A percentile compares a stretch with the other conserved stretches of the same genome.
Conservation (phyloP, 768 basidiomycete genomes). For the Serendipita indica region DNA sequence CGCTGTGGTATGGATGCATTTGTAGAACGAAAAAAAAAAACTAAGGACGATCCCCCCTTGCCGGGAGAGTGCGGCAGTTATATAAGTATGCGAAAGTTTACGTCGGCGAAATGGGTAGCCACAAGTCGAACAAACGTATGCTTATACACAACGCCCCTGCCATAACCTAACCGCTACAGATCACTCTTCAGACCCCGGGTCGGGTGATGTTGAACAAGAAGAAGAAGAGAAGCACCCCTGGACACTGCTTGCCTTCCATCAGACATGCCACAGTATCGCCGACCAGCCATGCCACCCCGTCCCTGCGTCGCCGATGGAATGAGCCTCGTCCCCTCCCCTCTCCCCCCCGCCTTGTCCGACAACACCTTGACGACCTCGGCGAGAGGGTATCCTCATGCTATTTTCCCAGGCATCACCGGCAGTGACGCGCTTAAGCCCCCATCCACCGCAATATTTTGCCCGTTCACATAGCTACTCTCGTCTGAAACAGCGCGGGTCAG, state of each 20-base stretch:
- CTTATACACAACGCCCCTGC: not conserved
- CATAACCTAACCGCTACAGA: not conserved
- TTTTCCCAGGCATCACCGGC: conserved; percentile 60
- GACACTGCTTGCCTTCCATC: no score
- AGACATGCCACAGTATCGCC: not conserved
- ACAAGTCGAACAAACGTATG: not conserved
- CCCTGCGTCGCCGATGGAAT: no score
- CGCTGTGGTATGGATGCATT: no score
- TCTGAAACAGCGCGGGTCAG: conserved; percentile 29
- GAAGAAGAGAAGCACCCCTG: not conserved
- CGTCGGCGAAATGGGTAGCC: not conserved
- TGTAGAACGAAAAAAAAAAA: no score
- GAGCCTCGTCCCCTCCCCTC: no score
- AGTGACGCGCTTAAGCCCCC: conserved; percentile 71
- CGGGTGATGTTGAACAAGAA: not conserved
- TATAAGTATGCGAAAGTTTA: no score
- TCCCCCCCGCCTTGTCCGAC: no score
- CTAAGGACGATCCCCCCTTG: not conserved
- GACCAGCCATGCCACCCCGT: no score
- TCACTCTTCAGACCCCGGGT: not conserved
- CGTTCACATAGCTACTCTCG: conserved; percentile 85
- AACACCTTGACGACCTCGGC: no score
- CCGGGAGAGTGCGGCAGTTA: not conserved
- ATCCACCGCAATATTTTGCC: conserved; percentile 73
- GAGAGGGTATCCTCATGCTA: conserved; percentile 12